Evolutionary conservation across 352 stramenopile genomes (phyloP).

Genomic region (Thraustochytrium striatum): DNA sequence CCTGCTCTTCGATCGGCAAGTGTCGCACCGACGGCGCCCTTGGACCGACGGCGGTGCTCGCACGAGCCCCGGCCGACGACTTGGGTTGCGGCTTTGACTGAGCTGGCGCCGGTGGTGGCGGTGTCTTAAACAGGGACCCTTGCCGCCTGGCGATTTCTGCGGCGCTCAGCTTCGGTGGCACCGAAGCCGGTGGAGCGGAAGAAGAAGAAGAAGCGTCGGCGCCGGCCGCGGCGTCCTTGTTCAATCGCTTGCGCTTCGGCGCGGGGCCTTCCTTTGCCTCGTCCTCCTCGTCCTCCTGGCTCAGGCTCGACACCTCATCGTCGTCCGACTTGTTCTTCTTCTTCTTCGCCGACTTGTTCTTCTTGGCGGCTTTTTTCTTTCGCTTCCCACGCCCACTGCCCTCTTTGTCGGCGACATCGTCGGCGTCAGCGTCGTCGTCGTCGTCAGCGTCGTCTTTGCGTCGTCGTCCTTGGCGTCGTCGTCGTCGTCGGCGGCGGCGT

Average conservation of each 20-base stretch:
- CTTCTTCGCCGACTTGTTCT: background rate
- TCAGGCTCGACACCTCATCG: background rate
- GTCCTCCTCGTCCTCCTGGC: background rate
- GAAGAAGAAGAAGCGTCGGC: background rate
- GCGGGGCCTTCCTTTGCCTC: background rate
- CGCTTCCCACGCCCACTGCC: background rate
- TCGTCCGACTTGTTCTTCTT: background rate
- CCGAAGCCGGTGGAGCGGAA: background rate
- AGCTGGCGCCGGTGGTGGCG: background rate
- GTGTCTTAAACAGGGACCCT: no score
- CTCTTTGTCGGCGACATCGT: background rate
- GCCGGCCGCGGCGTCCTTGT: background rate
- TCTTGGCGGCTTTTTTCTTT: background rate
- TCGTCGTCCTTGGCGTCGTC: no score
- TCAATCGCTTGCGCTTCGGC: background rate
- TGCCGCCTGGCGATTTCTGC: background rate
- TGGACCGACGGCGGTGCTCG: background rate
- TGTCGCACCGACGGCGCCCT: background rate
- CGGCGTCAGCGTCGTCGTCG: background rate
- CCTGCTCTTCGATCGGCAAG: background rate
- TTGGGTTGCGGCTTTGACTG: background rate
- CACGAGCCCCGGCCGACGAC: background rate
- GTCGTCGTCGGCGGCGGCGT: background rate
- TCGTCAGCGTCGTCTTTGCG: background rate
- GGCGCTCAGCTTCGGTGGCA: background rate